phyloP scores from a whole-genome alignment of 2,329 filamentous ascomycete species.

The Pseudohalonectria lignicola region DNA sequence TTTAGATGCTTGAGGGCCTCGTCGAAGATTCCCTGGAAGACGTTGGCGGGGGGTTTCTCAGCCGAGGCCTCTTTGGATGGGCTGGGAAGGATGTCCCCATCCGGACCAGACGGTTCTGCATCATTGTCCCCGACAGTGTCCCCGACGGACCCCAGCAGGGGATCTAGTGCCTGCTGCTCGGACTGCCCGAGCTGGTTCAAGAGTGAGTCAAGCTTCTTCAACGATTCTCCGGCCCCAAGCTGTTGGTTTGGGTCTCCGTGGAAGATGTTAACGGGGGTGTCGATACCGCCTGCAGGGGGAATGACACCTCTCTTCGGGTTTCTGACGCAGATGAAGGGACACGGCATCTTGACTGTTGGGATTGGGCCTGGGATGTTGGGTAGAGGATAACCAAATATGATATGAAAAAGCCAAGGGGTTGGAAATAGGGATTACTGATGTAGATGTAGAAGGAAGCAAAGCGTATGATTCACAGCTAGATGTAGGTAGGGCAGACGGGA shows the following conservation, averaged over 20 bases:
- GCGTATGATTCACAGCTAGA: no score
- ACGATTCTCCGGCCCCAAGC: no score
- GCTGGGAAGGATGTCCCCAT: background rate
- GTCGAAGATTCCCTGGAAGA: background rate
- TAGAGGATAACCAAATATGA: no score
- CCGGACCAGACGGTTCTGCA: background rate
- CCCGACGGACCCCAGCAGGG: background rate
- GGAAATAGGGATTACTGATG: background rate
- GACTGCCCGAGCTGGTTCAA: background rate
- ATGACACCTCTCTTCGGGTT: no score
- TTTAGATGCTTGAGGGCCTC: background rate
- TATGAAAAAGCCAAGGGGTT: background rate
- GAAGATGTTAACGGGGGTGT: background rate
- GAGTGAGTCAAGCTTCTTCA: background rate
- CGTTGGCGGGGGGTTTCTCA: no score
- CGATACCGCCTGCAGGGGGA: background rate
- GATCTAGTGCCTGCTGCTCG: background rate
- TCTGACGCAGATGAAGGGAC: background rate
- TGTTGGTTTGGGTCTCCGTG: no score
- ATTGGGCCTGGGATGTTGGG: background rate
- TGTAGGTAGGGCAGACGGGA: background rate
- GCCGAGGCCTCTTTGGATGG: no score
- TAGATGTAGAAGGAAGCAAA: no score
- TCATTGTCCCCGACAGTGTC: background rate
- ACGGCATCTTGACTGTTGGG: background rate